Conservation (phyloP, 2,329 filamentous ascomycete species). For the Ilyonectria sp. region DNA sequence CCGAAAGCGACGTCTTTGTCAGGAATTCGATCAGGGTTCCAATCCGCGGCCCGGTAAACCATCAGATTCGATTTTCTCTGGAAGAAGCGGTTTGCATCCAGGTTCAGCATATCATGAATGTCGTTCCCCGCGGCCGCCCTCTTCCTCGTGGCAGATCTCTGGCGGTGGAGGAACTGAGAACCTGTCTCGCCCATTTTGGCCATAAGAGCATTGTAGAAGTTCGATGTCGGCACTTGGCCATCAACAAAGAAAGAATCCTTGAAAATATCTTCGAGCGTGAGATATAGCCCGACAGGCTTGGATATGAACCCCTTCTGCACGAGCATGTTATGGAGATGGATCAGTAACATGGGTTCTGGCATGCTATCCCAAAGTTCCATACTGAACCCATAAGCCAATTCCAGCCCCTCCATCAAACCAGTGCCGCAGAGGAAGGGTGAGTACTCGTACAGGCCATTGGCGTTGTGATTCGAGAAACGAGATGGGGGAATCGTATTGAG, state of each 20-base stretch:
- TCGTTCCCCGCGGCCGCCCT: constrained; percentile 6
- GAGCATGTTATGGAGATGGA: constrained; percentile 66
- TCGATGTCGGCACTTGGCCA: constrained; percentile 25
- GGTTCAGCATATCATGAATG: neutral
- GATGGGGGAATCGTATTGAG: constrained; percentile 55
- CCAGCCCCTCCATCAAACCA: constrained; percentile 61
- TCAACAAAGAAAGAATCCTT: constrained; percentile 20
- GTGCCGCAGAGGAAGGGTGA: constrained; percentile 65
- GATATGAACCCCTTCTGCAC: constrained; percentile 57
- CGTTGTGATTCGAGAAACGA: constrained; percentile 57
- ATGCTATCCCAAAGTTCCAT: constrained; percentile 58
- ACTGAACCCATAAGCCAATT: constrained; percentile 53
- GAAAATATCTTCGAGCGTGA: constrained; percentile 42
- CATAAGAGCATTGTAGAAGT: constrained; percentile 25
- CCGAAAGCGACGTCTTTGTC: constrained; percentile 49
- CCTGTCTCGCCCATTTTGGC: neutral
- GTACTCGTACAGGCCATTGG: constrained; percentile 64
- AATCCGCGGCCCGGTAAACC: constrained; percentile 51
- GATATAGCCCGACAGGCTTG: constrained; percentile 52
- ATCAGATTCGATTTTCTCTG: constrained; percentile 51
- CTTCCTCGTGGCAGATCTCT: neutral
- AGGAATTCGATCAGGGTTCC: constrained; percentile 54
- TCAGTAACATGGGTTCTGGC: constrained; percentile 55
- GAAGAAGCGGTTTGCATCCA: constrained; percentile 49
- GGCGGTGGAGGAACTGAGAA: neutral